Evolutionary conservation across 306 rosid genomes (phyloP).

Genomic region (Aeschynomene evenia): DNA sequence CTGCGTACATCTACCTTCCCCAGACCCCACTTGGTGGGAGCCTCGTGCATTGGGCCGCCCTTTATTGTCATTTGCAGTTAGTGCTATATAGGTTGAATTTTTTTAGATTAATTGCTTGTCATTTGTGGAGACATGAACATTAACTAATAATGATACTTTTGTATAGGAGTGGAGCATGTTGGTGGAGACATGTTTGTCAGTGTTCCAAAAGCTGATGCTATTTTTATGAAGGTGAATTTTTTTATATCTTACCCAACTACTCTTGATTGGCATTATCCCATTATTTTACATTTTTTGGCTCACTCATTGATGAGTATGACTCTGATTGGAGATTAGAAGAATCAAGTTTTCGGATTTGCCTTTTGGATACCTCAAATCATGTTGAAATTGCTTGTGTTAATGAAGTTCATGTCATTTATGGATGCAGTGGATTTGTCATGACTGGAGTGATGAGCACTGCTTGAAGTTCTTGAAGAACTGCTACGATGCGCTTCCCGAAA

Average conservation of each 20-base stretch:
- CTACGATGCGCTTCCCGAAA: conserved; percentile 63
- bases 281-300: not conserved
- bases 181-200: conserved; percentile 96
- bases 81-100: too few relatives aligned
- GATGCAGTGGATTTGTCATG: conserved; percentile 82
- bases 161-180: conserved; percentile 82
- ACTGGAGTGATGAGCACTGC: conserved; percentile 96
- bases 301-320: not conserved
- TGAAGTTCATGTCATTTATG: not conserved
- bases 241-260: too few relatives aligned
- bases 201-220: conserved; percentile 82
- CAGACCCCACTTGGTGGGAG: too few relatives aligned
- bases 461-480: conserved; percentile 77
- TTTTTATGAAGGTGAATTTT: conserved; percentile 81
- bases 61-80: too few relatives aligned
- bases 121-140: not conserved
- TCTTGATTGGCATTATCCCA: not conserved
- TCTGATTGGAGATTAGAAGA: not conserved
- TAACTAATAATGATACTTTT: not conserved
- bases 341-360: not conserved
- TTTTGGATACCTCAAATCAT: not conserved
- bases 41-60: too few relatives aligned
- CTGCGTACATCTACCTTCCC: too few relatives aligned
- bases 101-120: too few relatives aligned
- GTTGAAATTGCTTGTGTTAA: conserved; percentile 10